These are phyloP conservation scores for Pseudogymnoascus sp. DNA, from an alignment of 2,329 filamentous ascomycete species.

Conservation along the genomic window DNA sequence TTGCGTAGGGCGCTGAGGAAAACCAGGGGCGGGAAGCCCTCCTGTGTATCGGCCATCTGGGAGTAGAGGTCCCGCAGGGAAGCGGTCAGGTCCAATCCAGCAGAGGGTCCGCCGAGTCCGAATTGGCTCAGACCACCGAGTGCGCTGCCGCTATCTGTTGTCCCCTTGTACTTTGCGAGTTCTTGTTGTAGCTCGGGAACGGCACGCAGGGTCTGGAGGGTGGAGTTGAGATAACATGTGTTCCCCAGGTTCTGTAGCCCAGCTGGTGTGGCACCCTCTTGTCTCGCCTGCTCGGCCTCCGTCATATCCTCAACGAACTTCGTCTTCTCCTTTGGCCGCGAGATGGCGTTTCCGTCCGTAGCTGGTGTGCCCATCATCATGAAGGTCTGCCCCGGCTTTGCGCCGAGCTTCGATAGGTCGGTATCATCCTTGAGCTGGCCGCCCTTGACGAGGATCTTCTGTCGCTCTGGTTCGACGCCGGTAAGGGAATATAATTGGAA, in stretches of 20 bases:
- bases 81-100: constrained; percentile 61
- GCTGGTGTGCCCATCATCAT: constrained; percentile 96
- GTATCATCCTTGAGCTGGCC: constrained; percentile 94
- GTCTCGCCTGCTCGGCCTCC: constrained; percentile 77
- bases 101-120: constrained; percentile 35
- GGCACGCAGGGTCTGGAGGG: constrained; percentile 78
- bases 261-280: constrained; percentile 76
- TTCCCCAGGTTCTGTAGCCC: constrained; percentile 91
- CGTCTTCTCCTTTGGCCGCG: constrained; percentile 69
- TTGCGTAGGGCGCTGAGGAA: constrained; percentile 75
- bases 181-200: constrained; percentile 87
- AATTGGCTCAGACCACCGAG: constrained; percentile 38
- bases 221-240: constrained; percentile 97
- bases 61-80: constrained; percentile 78
- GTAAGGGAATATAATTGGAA: constrained; percentile 92
- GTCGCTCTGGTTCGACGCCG: constrained; percentile 88
- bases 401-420: constrained; percentile 70
- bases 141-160: constrained; percentile 20
- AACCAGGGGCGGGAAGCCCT: constrained; percentile 71
- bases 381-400: constrained; percentile 78
- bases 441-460: constrained; percentile 92
- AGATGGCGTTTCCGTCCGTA: constrained; percentile 48
- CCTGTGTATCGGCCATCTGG: constrained; percentile 81
- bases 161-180: constrained; percentile 53
- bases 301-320: constrained; percentile 98